These are phyloP conservation scores for Antrodiella citrinella DNA, from an alignment of 768 basidiomycete species.

Conservation along the genomic window DNA sequence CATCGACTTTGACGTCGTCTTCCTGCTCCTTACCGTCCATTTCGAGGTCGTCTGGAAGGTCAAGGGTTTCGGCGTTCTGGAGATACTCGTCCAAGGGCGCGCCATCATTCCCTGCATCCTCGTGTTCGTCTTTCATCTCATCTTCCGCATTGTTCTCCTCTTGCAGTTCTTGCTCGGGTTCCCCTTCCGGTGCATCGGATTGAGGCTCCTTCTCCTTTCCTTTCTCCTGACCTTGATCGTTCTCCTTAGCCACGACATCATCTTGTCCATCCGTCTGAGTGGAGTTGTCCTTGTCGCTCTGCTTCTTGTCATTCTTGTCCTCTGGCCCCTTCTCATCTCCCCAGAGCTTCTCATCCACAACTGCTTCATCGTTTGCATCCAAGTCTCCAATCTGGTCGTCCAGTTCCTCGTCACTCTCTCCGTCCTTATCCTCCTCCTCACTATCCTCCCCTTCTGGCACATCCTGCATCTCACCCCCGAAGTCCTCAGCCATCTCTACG, in stretches of 20 bases:
- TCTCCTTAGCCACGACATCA: slow-evolving; percentile 79
- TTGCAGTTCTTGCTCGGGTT: slow-evolving; percentile 17
- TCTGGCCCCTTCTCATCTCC: slow-evolving; percentile 68
- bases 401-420: slow-evolving; percentile 51
- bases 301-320: slow-evolving; percentile 41
- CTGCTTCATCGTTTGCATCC: slow-evolving; percentile 73
- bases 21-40: slow-evolving; percentile 32
- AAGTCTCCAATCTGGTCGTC: slow-evolving; percentile 83
- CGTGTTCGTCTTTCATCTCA: slow-evolving; percentile 22
- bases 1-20: slow-evolving; percentile 24
- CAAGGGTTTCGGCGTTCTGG: slow-evolving; percentile 73
- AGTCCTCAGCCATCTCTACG: slow-evolving; percentile 87
- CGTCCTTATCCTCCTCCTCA: slow-evolving; percentile 34
- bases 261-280: slow-evolving; percentile 40
- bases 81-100: slow-evolving; percentile 70
- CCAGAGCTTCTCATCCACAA: slow-evolving; percentile 96
- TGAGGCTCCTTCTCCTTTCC: slow-evolving; percentile 17
- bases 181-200: slow-evolving; percentile 12
- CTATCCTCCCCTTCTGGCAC: slow-evolving; percentile 58
- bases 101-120: slow-evolving; percentile 36
- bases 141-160: slow-evolving; percentile 22
- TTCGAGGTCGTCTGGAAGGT: slow-evolving; percentile 84
- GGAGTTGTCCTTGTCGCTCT: slow-evolving; percentile 55
- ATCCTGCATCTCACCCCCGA: slow-evolving; percentile 82
- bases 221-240: slow-evolving; percentile 32